Evolutionary conservation across 768 basidiomycete species (phyloP), one percentile per base, ranked within the genome.

Genomic region (Rhizopogon roseolus): DNA sequence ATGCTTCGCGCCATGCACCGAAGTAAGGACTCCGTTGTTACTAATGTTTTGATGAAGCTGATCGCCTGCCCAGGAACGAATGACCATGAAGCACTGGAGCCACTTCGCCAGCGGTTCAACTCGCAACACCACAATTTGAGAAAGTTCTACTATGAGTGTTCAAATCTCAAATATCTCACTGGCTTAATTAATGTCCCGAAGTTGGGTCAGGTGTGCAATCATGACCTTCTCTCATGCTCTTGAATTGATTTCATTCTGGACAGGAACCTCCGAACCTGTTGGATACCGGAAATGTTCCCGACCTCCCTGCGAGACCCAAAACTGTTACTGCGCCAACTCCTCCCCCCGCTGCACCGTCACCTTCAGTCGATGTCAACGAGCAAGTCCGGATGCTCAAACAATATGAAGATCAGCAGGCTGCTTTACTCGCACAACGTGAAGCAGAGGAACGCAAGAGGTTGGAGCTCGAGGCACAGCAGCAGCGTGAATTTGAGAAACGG

Each of bases 81-180:
- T 62, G 90, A 91, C 56, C 75, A 79, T 38, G 97, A 98, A 41
- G 94, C 86, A 2, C 73, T 99, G 57, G 91, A 94, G 64, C 95
- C 94, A 2, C 75, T 99, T 17, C 81, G 87, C 42, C 81, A 90
- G 65, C 85, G 97, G 32, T 99, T 88, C 72, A 85, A 82, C 55
- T 81, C 90, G 22, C 97, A 98, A 64, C 97, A 99, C 64, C 86
- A 94, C 64, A 88, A 84, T 58, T 80, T 99, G 9, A 87, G 97
- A 57, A 93, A 96, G 68, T 99, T 97, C 74, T 98, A 98, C 76
- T 98, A 98, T 67, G 97, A 99, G 67, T 99, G 97, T 67, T 97
- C 94, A 9, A 98, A 98, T 72, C 81, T 99, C 60, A 98, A 97
- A 69, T 99, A 97, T 71, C 73, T 99, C 50, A 99, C 97, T 9